phyloP scores from a whole-genome alignment of 805 yeast species.

The Candida verbasci region DNA sequence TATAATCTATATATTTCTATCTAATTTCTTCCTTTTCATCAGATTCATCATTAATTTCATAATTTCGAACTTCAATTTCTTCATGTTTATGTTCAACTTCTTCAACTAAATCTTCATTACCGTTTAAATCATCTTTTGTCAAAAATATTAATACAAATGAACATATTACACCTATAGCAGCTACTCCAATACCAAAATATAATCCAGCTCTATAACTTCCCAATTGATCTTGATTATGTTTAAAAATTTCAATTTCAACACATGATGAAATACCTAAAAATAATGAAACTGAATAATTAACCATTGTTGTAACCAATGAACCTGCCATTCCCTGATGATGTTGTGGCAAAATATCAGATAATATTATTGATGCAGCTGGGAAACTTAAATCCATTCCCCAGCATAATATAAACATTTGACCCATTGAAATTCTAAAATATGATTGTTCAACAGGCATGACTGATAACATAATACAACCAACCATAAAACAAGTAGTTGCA shows the following conservation, averaged over 20 bases:
- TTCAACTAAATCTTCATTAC: conserved; percentile 1
- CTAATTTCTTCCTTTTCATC: background rate
- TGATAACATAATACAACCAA: conserved; percentile 51
- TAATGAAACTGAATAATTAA: conserved; percentile 69
- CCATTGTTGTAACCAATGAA: conserved; percentile 63
- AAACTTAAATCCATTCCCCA: conserved; percentile 80
- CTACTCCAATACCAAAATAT: conserved; percentile 59
- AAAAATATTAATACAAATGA: conserved; percentile 21
- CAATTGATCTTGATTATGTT: conserved; percentile 15
- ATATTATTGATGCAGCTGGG: conserved; percentile 65
- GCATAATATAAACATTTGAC: conserved; percentile 50
- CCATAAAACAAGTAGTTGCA: conserved; percentile 50
- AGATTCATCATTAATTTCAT: conserved; percentile 1
- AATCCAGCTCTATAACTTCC: conserved; percentile 53
- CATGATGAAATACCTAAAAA: conserved; percentile 70
- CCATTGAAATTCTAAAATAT: conserved; percentile 56
- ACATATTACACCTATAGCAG: conserved; percentile 41
- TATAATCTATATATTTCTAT: no score
- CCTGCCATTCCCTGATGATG: conserved; percentile 78
- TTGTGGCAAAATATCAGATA: conserved; percentile 56
- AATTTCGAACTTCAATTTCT: no score
- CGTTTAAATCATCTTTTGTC: conserved; percentile 6
- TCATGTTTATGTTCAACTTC: no score
- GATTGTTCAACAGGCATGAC: conserved; percentile 56
- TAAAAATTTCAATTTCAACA: conserved; percentile 39